phyloP scores from a whole-genome alignment of 2,329 filamentous ascomycete species.

The Trichophyton verrucosum region DNA sequence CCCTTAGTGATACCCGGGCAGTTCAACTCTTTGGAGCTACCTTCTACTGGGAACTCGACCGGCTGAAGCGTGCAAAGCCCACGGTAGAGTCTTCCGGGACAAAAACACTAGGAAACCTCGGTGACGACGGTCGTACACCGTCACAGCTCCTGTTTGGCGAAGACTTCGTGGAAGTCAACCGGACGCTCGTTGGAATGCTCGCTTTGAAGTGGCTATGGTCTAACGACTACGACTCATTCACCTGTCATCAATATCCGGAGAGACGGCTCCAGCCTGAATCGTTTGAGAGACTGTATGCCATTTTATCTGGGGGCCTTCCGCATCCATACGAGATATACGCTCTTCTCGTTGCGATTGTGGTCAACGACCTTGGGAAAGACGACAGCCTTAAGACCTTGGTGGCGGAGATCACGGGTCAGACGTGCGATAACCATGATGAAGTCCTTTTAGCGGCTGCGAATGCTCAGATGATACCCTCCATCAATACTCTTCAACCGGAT shows the following conservation, averaged over 20 bases:
- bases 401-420: neutral
- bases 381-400: neutral
- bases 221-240: conserved; percentile 25
- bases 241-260: conserved; percentile 7
- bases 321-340: neutral
- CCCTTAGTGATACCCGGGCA: neutral
- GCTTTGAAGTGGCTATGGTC: conserved; percentile 28
- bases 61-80: neutral
- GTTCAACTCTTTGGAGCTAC: neutral
- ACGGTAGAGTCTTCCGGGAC: neutral
- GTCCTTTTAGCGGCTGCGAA: conserved; percentile 3
- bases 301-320: neutral
- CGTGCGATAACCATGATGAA: conserved; percentile 1
- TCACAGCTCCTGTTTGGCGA: conserved; percentile 21
- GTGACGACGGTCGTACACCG: conserved; percentile 6
- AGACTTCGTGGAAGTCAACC: conserved; percentile 30
- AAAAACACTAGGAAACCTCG: neutral
- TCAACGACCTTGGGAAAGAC: conserved; percentile 1
- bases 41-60: neutral
- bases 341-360: conserved; percentile 1
- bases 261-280: neutral
- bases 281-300: neutral
- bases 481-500: neutral
- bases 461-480: neutral
- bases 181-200: conserved; percentile 28